phyloP scores from a whole-genome alignment of 495 filamentous ascomycete species.

The Oidiodendron maius region DNA sequence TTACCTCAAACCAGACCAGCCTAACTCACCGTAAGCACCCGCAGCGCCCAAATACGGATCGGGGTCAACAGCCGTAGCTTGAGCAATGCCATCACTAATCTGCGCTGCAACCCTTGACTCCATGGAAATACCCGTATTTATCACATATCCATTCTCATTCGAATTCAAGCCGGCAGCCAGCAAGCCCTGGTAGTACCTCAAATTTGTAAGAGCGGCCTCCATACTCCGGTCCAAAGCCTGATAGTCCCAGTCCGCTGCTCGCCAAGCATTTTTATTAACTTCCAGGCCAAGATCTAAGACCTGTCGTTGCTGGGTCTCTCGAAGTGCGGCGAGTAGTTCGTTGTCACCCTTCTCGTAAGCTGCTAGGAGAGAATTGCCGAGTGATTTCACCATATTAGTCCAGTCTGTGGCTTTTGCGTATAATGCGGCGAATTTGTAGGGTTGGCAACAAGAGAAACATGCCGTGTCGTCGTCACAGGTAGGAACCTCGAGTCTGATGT shows the following conservation, averaged over 20 bases:
- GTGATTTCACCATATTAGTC: not conserved
- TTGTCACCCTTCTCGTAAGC: constrained; percentile 1
- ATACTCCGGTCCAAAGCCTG: not conserved
- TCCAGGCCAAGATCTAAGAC: not conserved
- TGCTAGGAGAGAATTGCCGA: not conserved
- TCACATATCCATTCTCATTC: not conserved
- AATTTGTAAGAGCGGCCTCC: not conserved
- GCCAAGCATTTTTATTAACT: not conserved
- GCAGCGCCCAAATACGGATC: not conserved
- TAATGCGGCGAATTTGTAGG: not conserved
- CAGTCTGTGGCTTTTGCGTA: not conserved
- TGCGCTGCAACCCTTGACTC: not conserved
- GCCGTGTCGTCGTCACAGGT: no score
- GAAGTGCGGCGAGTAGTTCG: constrained; percentile 2
- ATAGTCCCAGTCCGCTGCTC: not conserved
- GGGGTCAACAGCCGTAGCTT: not conserved
- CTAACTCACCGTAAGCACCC: no score
- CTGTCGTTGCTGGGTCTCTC: not conserved
- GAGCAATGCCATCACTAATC: not conserved
- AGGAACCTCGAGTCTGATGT: no score
- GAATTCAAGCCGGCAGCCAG: not conserved
- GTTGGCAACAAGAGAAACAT: no score
- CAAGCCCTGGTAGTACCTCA: not conserved
- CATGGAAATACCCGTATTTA: not conserved
- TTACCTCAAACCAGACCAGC: no score